Conservation (phyloP, 2,329 filamentous ascomycete genomes). For the Ophiostoma ulmi region DNA sequence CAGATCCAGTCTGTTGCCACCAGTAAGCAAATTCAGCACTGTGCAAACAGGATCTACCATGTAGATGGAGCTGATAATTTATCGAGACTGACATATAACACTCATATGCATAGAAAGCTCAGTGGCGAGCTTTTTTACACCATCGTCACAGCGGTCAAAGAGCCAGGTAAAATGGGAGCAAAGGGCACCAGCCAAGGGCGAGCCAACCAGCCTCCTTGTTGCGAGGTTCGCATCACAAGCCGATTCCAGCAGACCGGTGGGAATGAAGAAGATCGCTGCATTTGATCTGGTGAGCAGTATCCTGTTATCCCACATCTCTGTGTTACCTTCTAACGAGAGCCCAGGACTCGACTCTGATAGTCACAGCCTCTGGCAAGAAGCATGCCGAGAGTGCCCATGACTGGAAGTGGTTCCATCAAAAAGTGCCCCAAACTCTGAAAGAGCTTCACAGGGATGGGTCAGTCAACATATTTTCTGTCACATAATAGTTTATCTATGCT, state of each 20-base stretch:
- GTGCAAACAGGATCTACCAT: not conserved
- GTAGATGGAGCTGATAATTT: not conserved
- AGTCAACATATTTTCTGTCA: conserved; percentile 23
- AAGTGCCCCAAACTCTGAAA: conserved; percentile 62
- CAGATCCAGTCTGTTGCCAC: conserved; percentile 49
- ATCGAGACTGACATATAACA: not conserved
- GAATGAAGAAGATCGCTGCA: conserved; percentile 52
- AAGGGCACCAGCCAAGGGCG: conserved; percentile 49
- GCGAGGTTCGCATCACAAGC: conserved; percentile 55
- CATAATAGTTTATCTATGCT: not conserved
- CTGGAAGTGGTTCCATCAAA: conserved; percentile 89
- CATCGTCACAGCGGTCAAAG: conserved; percentile 75
- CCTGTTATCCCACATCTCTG: not conserved
- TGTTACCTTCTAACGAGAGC: too few relatives aligned
- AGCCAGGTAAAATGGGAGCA: conserved; percentile 68
- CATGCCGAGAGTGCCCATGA: conserved; percentile 67
- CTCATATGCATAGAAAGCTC: conserved; percentile 50
- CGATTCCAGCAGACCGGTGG: too few relatives aligned
- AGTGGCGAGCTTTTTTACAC: conserved; percentile 83
- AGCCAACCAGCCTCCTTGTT: conserved; percentile 60
- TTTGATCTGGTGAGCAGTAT: conserved; percentile 55
- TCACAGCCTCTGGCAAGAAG: conserved; percentile 71
- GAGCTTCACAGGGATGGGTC: conserved; percentile 67
- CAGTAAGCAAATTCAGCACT: conserved; percentile 27
- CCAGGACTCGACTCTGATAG: conserved; percentile 83